A percentile compares a stretch with the other conserved stretches of the same genome.
Evolutionary conservation across 2,329 filamentous ascomycete genomes (phyloP).

Genomic region (Diaporthe sp.): DNA sequence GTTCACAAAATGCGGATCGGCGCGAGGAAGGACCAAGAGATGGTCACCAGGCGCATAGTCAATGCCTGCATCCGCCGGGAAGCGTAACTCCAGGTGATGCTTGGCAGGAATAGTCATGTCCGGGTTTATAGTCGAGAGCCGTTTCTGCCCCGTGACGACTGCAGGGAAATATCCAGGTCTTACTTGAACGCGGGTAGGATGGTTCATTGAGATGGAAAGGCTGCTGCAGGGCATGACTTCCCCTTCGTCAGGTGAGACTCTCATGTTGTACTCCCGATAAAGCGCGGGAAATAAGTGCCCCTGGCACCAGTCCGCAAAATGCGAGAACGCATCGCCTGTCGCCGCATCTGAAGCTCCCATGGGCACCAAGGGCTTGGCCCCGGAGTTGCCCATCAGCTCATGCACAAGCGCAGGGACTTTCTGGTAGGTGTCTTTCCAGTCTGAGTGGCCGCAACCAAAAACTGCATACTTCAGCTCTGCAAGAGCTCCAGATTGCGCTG

Average conservation of each 20-base stretch:
- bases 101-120: not conserved
- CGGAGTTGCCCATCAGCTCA: not conserved
- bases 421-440: slow-evolving; percentile 3
- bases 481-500: not conserved
- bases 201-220: not conserved
- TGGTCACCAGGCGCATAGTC: slow-evolving; percentile 5
- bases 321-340: not conserved
- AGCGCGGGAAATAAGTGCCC: not conserved
- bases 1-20: not conserved
- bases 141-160: not conserved
- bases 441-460: not conserved
- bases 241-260: not conserved
- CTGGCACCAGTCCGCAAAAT: slow-evolving; percentile 1
- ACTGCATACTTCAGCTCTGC: not conserved
- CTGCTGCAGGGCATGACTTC: not conserved
- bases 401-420: not conserved
- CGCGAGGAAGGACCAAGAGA: slow-evolving; percentile 8
- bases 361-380: not conserved
- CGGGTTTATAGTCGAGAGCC: not conserved
- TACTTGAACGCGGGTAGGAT: not conserved
- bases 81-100: slow-evolving; percentile 1
- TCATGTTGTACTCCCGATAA: not conserved
- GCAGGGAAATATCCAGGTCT: not conserved
- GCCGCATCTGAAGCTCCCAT: not conserved
- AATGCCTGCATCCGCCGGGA: not conserved